phyloP scores from a whole-genome alignment of 192 early-diverging fungal species.

The Kickxella alabastrina region DNA sequence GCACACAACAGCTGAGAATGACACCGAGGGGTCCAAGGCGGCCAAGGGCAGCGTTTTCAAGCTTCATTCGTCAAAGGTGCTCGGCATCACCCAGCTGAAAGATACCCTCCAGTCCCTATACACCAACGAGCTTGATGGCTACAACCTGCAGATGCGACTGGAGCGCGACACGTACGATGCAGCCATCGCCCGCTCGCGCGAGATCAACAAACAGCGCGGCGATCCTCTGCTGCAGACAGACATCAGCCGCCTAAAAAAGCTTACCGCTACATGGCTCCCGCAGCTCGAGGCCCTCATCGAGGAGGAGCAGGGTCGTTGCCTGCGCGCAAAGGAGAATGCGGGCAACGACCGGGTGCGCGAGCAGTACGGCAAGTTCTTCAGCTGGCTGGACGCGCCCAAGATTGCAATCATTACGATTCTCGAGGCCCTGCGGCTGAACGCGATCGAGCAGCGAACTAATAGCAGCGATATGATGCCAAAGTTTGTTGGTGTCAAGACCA shows the following conservation, averaged over 20 bases:
- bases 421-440: conserved; percentile 67
- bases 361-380: conserved; percentile 33
- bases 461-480: conserved; percentile 40
- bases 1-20: conserved; percentile 8
- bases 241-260: conserved; percentile 52
- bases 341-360: conserved; percentile 16
- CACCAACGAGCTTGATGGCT: conserved; percentile 55
- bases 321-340: conserved; percentile 4
- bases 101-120: conserved; percentile 60
- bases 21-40: conserved; percentile 10
- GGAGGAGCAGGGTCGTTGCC: conserved; percentile 60
- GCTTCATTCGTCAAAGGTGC: conserved; percentile 53
- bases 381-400: conserved; percentile 59
- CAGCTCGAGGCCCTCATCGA: conserved; percentile 65
- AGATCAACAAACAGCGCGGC: conserved; percentile 54
- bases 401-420: conserved; percentile 81
- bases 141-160: conserved; percentile 72
- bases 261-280: conserved; percentile 74
- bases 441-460: conserved; percentile 23
- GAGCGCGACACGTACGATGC: conserved; percentile 79
- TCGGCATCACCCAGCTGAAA: conserved; percentile 74
- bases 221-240: conserved; percentile 56
- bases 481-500: conserved; percentile 56
- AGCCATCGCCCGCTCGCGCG: conserved; percentile 63
- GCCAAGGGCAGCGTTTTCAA: conserved; percentile 20